Conservation (phyloP, 495 filamentous ascomycete genomes). For the Penicillium coffeae region DNA sequence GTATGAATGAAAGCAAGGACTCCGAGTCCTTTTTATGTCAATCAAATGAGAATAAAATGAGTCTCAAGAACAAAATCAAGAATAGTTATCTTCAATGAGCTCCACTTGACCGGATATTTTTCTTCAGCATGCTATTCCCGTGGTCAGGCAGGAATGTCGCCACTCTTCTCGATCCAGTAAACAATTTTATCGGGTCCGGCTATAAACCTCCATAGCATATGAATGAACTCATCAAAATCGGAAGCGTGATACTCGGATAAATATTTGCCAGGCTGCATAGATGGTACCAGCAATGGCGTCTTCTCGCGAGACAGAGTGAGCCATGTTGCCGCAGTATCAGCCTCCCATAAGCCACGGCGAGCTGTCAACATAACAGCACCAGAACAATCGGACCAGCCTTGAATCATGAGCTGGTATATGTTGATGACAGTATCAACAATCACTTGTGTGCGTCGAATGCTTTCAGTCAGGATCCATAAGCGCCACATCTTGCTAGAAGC, state of each 20-base stretch:
- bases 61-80: no score
- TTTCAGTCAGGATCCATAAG: background rate
- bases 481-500: background rate
- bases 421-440: background rate
- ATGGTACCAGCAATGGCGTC: background rate
- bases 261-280: background rate
- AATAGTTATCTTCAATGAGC: no score
- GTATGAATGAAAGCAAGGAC: background rate
- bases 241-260: background rate
- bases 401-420: background rate
- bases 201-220: background rate
- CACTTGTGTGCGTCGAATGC: background rate
- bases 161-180: background rate
- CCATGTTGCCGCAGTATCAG: background rate
- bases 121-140: no score
- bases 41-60: background rate
- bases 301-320: background rate
- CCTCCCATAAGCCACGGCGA: background rate
- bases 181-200: background rate
- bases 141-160: background rate
- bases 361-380: background rate
- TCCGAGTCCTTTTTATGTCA: background rate
- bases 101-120: no score
- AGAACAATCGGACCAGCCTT: background rate
- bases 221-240: background rate